Conservation (phyloP, 176 grass and related monocot genomes). For the Themeda triandra region DNA sequence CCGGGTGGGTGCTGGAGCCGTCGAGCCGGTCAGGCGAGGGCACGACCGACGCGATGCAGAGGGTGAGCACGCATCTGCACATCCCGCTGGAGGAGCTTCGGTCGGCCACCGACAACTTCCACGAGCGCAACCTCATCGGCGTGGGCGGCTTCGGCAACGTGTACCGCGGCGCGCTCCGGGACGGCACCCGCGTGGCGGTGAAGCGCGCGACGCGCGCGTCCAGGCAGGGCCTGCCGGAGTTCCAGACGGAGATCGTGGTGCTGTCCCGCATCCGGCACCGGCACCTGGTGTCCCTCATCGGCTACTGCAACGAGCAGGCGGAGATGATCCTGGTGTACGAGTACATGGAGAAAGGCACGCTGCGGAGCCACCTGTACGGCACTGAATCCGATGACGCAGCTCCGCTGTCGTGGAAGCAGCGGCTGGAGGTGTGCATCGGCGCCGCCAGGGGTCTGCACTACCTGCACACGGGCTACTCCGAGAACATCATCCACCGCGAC, state of each 20-base stretch:
- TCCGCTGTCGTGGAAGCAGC: conserved; percentile 80
- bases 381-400: background rate
- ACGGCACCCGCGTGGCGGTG: conserved; percentile 56
- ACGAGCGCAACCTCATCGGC: conserved; percentile 51
- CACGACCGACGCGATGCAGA: conserved; percentile 22
- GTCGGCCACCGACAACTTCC: conserved; percentile 51
- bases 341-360: conserved; percentile 73
- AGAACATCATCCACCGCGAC: conserved; percentile 84
- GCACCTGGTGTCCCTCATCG: conserved; percentile 70
- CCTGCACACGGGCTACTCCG: conserved; percentile 78
- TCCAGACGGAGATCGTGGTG: conserved; percentile 77
- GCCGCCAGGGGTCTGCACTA: conserved; percentile 86
- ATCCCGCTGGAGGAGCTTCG: conserved; percentile 50
- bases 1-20: conserved; percentile 26
- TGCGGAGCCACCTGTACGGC: conserved; percentile 64
- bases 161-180: conserved; percentile 49
- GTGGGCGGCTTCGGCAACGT: conserved; percentile 76
- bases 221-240: conserved; percentile 55
- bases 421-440: conserved; percentile 97
- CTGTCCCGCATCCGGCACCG: conserved; percentile 70
- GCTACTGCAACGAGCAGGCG: conserved; percentile 63
- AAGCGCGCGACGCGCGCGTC: conserved; percentile 49
- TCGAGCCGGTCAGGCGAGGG: conserved; percentile 35
- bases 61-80: conserved; percentile 39
- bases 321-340: conserved; percentile 90